A percentile compares a stretch with the other conserved stretches of the same genome.
phyloP scores from a whole-genome alignment of 2,329 filamentous ascomycete species.

The Pseudogymnoascus sp. region DNA sequence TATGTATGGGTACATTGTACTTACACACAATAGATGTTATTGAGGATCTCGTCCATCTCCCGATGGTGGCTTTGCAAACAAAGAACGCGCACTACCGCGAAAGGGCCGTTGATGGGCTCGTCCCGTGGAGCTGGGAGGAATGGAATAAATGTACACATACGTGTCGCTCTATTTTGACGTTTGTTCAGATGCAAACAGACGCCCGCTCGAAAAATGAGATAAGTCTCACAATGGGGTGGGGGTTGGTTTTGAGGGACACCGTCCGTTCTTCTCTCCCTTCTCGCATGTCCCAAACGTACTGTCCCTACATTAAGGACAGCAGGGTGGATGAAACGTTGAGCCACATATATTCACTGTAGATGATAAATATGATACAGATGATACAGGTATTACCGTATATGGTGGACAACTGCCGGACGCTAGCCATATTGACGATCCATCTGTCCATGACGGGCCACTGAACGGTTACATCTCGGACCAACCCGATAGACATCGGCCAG shows the following conservation, averaged over 20 bases:
- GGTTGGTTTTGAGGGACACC: background rate
- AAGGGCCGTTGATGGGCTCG: background rate
- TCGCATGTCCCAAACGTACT: background rate
- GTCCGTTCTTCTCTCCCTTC: background rate
- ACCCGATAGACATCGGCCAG: background rate
- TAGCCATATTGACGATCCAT: background rate
- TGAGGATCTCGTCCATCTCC: background rate
- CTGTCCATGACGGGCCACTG: background rate
- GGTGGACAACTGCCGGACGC: background rate
- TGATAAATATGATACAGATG: background rate
- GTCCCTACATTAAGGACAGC: background rate
- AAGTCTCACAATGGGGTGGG: background rate
- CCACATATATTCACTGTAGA: background rate
- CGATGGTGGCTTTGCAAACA: background rate
- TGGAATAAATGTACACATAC: background rate
- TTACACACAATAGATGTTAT: background rate
- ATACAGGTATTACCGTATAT: background rate
- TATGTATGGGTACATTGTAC: background rate
- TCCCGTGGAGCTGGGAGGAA: background rate
- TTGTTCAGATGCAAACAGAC: background rate
- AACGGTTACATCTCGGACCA: conserved; percentile 1
- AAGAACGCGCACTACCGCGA: background rate
- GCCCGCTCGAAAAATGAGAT: background rate
- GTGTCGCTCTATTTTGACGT: background rate
- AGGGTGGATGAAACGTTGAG: background rate